Percentiles rank a stretch among this genome's conserved stretches.
phyloP scores from a whole-genome alignment of 176 grass and related monocot species.

The Carex cristatella region DNA sequence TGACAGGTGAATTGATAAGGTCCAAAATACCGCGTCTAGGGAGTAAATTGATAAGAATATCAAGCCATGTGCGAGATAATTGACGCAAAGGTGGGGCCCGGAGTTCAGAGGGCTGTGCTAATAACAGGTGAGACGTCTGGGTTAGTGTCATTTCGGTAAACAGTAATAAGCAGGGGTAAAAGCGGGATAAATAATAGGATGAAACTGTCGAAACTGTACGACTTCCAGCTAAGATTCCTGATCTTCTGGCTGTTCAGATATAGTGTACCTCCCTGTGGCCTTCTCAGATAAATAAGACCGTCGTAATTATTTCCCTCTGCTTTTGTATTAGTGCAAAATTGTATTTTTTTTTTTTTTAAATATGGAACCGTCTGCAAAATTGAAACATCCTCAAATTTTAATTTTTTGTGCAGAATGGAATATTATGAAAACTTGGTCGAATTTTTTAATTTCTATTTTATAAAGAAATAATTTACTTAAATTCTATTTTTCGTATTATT shows the following conservation, averaged over 20 bases:
- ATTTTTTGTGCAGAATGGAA: neutral
- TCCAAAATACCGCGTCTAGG: neutral
- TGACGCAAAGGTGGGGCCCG: constrained; percentile 23
- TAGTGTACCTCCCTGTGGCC: constrained; percentile 22
- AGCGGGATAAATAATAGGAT: neutral
- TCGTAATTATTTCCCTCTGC: neutral
- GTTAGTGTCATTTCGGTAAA: constrained; percentile 27
- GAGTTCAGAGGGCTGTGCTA: constrained; percentile 30
- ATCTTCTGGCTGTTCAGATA: constrained; percentile 7
- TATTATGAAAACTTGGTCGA: neutral
- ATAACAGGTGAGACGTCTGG: constrained; percentile 29
- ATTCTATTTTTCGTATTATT: neutral
- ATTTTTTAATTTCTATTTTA: neutral
- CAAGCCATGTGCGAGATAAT: neutral
- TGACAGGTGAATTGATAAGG: neutral
- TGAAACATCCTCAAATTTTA: neutral
- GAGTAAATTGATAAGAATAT: neutral
- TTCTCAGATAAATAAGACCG: neutral
- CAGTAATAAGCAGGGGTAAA: constrained; percentile 24
- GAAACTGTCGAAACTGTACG: constrained; percentile 18
- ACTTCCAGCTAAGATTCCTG: constrained; percentile 22
- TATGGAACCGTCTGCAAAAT: neutral
- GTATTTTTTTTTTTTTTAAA: neutral
- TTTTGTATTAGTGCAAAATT: neutral
- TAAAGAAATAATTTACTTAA: neutral